Conservation (phyloP, 2,329 filamentous ascomycete genomes). For the Arthrobotrys megalospora region DNA sequence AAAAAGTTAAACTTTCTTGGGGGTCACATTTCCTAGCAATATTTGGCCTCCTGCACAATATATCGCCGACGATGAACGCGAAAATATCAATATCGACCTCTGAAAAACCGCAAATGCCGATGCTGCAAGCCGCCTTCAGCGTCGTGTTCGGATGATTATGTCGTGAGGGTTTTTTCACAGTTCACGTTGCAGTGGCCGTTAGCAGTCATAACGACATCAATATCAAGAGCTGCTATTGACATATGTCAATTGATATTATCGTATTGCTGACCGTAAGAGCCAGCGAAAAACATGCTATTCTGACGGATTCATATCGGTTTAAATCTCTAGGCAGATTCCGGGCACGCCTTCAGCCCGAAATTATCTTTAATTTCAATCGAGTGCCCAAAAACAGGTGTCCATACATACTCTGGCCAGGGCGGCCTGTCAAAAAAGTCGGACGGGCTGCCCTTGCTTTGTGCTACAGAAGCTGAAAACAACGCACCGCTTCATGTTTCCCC, state of each 20-base stretch:
- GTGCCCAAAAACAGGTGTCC: background rate
- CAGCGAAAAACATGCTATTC: background rate
- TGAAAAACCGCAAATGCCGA: background rate
- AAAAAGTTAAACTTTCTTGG: background rate
- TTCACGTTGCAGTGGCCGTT: too few species aligned
- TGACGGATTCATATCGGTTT: constrained; percentile 1
- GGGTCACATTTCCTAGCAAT: background rate
- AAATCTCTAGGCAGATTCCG: constrained; percentile 49
- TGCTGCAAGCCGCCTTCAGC: background rate
- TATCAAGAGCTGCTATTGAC: background rate
- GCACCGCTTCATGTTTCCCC: background rate
- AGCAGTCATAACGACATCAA: background rate
- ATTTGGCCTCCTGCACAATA: background rate
- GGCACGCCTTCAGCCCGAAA: constrained; percentile 38
- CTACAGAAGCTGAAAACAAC: constrained; percentile 32
- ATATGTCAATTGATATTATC: background rate
- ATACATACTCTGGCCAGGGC: background rate
- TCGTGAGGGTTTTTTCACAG: constrained; percentile 8
- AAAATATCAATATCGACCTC: background rate
- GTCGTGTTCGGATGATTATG: constrained; percentile 3
- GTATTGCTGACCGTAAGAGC: background rate
- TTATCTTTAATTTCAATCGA: constrained; percentile 33
- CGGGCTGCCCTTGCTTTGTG: constrained; percentile 52
- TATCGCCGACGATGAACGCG: constrained; percentile 7
- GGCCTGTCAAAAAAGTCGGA: constrained; percentile 18